phyloP scores from a whole-genome alignment of 805 yeast genomes.

The Millerago galiae region DNA sequence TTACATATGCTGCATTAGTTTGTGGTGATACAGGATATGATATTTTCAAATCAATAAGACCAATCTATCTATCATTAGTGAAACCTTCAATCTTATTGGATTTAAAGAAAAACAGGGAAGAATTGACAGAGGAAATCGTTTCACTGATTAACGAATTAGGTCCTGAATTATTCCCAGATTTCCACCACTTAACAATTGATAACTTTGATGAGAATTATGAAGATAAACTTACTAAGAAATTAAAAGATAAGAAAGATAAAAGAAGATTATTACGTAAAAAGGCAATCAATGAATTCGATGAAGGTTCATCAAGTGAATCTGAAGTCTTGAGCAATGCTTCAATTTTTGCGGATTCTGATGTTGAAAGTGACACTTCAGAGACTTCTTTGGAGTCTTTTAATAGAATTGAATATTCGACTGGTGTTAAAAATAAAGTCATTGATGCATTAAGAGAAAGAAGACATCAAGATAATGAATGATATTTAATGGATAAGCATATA shows the following conservation, averaged over 20 bases:
- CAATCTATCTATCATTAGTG: slow-evolving; percentile 61
- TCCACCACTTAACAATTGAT: slow-evolving; percentile 38
- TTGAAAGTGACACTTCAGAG: slow-evolving; percentile 24
- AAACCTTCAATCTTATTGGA: slow-evolving; percentile 50
- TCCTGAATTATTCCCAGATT: slow-evolving; percentile 81
- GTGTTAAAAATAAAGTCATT: slow-evolving; percentile 21
- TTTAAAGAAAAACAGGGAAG: slow-evolving; percentile 54
- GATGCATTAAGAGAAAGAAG: slow-evolving; percentile 26
- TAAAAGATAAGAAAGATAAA: slow-evolving; percentile 30
- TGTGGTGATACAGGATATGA: slow-evolving; percentile 95
- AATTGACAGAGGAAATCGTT: slow-evolving; percentile 67
- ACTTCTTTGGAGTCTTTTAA: slow-evolving; percentile 19
- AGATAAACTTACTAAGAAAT: slow-evolving; percentile 30
- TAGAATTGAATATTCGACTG: slow-evolving; percentile 15
- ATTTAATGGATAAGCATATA: not conserved
- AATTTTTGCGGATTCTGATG: slow-evolving; percentile 35
- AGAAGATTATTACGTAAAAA: slow-evolving; percentile 8
- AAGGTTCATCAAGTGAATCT: slow-evolving; percentile 32
- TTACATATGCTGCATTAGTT: slow-evolving; percentile 85
- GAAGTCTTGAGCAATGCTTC: slow-evolving; percentile 34
- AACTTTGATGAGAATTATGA: slow-evolving; percentile 27
- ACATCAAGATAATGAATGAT: slow-evolving; percentile 1
- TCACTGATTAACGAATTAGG: slow-evolving; percentile 76
- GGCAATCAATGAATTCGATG: not conserved
- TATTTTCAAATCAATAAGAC: slow-evolving; percentile 73